Conservation (phyloP, 495 filamentous ascomycete species). For the Aspergillus coremiiformis region DNA sequence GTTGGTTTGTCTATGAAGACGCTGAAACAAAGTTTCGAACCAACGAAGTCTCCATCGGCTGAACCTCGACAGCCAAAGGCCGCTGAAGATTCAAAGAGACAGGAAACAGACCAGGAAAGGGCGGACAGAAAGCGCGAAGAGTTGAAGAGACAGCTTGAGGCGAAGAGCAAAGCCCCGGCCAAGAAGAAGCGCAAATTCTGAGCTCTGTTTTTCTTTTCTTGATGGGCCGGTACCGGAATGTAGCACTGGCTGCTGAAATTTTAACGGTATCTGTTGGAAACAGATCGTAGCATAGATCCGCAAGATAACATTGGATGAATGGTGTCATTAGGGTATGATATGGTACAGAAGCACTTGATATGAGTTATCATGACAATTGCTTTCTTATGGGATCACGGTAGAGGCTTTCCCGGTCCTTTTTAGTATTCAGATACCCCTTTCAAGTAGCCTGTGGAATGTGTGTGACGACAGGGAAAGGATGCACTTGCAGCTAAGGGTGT, state of each 20-base stretch:
- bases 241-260: neutral
- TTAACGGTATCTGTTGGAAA: too few species aligned
- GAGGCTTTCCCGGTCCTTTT: too few species aligned
- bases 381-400: neutral
- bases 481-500: neutral
- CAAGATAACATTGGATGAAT: too few species aligned
- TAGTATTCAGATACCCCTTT: too few species aligned
- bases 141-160: slow-evolving; percentile 57
- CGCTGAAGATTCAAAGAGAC: slow-evolving; percentile 20
- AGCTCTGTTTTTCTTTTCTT: neutral
- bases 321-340: too few species aligned
- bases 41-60: slow-evolving; percentile 11
- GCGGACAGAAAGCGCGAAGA: slow-evolving; percentile 57
- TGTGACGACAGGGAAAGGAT: neutral
- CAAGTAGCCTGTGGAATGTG: neutral
- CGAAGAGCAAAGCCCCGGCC: slow-evolving; percentile 52
- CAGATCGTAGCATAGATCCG: too few species aligned
- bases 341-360: too few species aligned
- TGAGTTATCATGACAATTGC: neutral
- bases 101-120: slow-evolving; percentile 42
- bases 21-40: neutral
- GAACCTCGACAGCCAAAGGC: neutral
- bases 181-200: slow-evolving; percentile 65
- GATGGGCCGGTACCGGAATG: neutral
- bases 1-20: neutral